Percentiles rank a stretch among this genome's conserved stretches.
Evolutionary conservation across 495 filamentous ascomycete genomes (phyloP).

Genomic region (Hypoxylon fuscum): DNA sequence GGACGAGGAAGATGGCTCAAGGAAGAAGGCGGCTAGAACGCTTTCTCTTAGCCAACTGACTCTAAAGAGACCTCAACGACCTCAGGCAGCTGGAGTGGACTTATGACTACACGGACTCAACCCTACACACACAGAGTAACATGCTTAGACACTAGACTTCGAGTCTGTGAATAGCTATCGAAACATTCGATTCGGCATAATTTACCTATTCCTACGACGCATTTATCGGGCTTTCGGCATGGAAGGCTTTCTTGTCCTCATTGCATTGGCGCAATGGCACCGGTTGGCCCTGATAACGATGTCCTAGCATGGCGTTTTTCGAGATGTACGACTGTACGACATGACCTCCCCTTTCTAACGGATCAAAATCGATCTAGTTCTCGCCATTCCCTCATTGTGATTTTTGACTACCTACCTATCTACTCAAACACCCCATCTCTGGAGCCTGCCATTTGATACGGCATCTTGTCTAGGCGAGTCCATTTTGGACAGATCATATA

Average conservation of each 20-base stretch:
- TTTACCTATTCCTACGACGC: conserved; percentile 15
- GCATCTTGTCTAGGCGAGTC: background rate
- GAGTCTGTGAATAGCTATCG: background rate
- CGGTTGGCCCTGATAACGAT: conserved; percentile 28
- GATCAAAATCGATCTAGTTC: background rate
- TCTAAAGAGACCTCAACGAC: conserved; percentile 33
- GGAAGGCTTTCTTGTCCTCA: conserved; percentile 26
- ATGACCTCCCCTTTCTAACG: conserved; percentile 11
- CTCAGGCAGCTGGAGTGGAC: conserved; percentile 29
- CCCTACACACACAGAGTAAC: background rate
- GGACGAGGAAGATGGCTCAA: conserved; percentile 48
- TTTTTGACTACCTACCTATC: conserved; percentile 3
- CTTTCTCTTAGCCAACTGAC: conserved; percentile 62
- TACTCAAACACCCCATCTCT: no score
- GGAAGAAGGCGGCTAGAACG: conserved; percentile 56
- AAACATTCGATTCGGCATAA: conserved; percentile 2
- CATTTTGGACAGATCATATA: conserved; percentile 1
- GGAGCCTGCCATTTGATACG: no score
- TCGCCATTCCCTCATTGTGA: no score
- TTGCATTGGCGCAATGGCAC: conserved; percentile 21
- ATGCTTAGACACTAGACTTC: conserved; percentile 1
- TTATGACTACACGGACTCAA: conserved; percentile 45
- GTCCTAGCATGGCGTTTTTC: conserved; percentile 34
- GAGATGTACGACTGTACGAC: conserved; percentile 37
- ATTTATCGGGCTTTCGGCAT: conserved; percentile 21